A percentile compares a stretch with the other conserved stretches of the same genome.
phyloP scores from a whole-genome alignment of 2,329 filamentous ascomycete genomes.

The Hypoxylon sp. region DNA sequence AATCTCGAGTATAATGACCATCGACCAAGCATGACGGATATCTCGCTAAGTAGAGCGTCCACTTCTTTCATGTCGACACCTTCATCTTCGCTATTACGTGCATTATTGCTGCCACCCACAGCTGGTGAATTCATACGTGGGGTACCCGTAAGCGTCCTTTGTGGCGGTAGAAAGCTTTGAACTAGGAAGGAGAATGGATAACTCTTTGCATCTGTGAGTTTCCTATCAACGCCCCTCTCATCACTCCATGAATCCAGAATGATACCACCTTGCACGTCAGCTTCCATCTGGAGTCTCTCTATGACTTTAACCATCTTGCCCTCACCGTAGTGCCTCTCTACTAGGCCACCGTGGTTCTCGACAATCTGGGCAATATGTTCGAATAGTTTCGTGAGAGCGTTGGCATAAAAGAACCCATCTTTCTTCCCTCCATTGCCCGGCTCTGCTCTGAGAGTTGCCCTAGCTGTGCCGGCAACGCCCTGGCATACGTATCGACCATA shows the following conservation, averaged over 20 bases:
- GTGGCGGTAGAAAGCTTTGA: constrained; percentile 87
- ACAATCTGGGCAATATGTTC: constrained; percentile 98
- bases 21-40: constrained; percentile 89
- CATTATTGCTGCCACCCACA: constrained; percentile 66
- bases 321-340: constrained; percentile 92
- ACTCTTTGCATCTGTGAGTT: constrained; percentile 94
- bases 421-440: constrained; percentile 71
- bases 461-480: constrained; percentile 87
- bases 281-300: constrained; percentile 91
- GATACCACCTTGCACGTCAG: constrained; percentile 95
- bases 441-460: constrained; percentile 81
- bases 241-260: constrained; percentile 96
- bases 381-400: constrained; percentile 90
- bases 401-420: constrained; percentile 92
- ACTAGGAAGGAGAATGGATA: constrained; percentile 98
- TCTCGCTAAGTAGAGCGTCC: constrained; percentile 88
- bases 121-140: constrained; percentile 84
- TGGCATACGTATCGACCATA: constrained; percentile 97
- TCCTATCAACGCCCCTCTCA: constrained; percentile 85
- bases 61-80: constrained; percentile 97
- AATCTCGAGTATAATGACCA: constrained; percentile 96
- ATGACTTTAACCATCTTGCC: constrained; percentile 97
- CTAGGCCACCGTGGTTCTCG: constrained; percentile 89
- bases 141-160: constrained; percentile 72
- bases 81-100: constrained; percentile 84